Percentiles rank a stretch among this genome's conserved stretches.
These are phyloP conservation scores for Hyaloscypha bicolor DNA, from an alignment of 495 filamentous ascomycete species.

Conservation along the genomic window DNA sequence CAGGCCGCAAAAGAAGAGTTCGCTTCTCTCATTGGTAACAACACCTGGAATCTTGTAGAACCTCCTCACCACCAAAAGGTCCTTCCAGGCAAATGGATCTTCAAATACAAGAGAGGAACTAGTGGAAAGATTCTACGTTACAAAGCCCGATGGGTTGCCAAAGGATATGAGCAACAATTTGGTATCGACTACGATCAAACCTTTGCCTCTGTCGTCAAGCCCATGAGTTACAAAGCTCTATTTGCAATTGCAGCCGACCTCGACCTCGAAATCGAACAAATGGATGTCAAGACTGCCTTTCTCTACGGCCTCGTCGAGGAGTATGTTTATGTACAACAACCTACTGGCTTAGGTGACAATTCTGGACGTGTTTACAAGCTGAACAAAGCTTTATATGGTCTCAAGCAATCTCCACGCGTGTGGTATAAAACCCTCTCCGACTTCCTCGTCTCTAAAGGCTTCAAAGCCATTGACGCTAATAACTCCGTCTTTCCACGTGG, in stretches of 20 bases:
- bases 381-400: constrained; percentile 41
- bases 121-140: background rate
- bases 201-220: background rate
- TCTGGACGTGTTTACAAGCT: background rate
- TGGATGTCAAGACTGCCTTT: constrained; percentile 30
- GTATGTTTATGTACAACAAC: constrained; percentile 37
- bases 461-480: background rate
- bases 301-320: constrained; percentile 34
- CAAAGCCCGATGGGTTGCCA: background rate
- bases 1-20: background rate
- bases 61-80: background rate
- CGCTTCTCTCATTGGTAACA: background rate
- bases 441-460: background rate
- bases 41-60: background rate
- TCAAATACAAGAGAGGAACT: background rate
- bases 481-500: background rate
- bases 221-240: background rate
- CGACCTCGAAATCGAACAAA: too few species aligned
- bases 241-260: constrained; percentile 38
- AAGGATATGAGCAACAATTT: background rate
- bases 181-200: background rate
- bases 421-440: background rate
- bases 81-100: background rate
- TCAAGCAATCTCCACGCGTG: constrained; percentile 41
- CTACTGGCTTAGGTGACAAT: constrained; percentile 25